Evolutionary conservation across 2,329 filamentous ascomycete species (phyloP), one percentile per base, ranked within the genome.

Genomic region (Ophiostoma novo-ulmi): DNA sequence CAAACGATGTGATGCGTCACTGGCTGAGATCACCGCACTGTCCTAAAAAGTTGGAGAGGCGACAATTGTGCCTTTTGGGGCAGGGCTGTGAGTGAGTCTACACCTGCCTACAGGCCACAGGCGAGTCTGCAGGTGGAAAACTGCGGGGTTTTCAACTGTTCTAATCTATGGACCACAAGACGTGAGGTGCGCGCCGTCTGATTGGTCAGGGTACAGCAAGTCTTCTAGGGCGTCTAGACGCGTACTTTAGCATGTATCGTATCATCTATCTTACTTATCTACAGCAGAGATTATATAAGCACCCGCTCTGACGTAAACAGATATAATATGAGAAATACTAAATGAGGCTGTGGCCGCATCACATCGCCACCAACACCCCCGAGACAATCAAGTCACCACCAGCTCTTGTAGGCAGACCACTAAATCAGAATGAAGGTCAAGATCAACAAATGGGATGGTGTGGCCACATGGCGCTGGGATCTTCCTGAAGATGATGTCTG

Each of bases 381-480:
- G n/a, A 7, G 17, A 48, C 44, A n/a, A 17, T 20, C 44, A 48
- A 48, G n/a, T 7, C 8, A n/a, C 44, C 44, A 6, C 17, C 3
- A n/a, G 44, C 20, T 48, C 17, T n/a, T 20, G n/a, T 5, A 20
- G 44, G 17, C 44, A 39, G 38, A 39, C 17, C 13, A 13, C 7
- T 20, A 26, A 14, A 36, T 1, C 13, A 5, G 6, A 0, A 99
- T 99, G 95, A 98, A 97, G 82, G 93, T 98, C 82, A 95, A 89
- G 67, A 95, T 98, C 81, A 92, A 90, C 77, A 88, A 92, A 78
- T 98, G 94, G 93, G 91, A 95, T 77, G 91, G 93, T 4, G 93
- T 99, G 73, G 95, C 95, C 22, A 94, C 93, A 70, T 99, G 95
- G 95, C 89, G 92, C 74, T 99, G 95, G 95, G 92, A 98, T 79